Evolutionary conservation across 2,329 filamentous ascomycete genomes (phyloP), one percentile per base, ranked within the genome.

Genomic region (Microcyclosporella mali): DNA sequence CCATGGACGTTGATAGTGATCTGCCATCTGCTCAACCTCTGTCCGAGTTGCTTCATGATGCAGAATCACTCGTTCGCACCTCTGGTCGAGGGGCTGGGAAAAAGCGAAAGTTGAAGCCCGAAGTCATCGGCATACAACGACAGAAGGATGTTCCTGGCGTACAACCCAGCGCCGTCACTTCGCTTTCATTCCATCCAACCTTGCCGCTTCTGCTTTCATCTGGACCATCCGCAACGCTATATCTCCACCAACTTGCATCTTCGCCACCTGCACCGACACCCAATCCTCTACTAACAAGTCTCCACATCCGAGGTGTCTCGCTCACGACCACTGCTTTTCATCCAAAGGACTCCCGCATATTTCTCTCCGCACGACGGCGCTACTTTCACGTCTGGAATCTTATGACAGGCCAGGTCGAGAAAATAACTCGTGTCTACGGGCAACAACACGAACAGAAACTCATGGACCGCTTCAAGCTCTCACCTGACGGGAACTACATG

Each of bases 301-400:
- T 97, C 16, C 88, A 95, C 65, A 78, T 94, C 59, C 83, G 82
- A 59, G 78, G 79, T 50, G 90, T 88, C 0, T 85, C 89, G n/a
- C 75, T 98, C 40, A 80, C 84, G 45, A 88, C 84, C 11, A 88
- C 89, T 6, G 78, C 84, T 29, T 97, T 98, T 65, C 72, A 88
- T 44, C 78, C 63, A 2, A 57, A 40, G 11, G 87, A 85, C 50
- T 81, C 84, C 50, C 84, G 84, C 56, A 84, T 98, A 53, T 86
- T 95, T 65, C 85, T 95, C 46, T 85, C 88, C 14, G 89, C 89
- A 29, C 83, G 90, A 28, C 80, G 92, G 37, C 82, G 82, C 50
- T 97, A 88, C 70, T 95, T 97, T 66, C 92, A 97, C 67, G 82
- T 84, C 53, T 98, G 92, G 92, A 83, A 97, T 58, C 75, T 98